Evolutionary conservation across 2,329 filamentous ascomycete genomes (phyloP), one percentile per base, ranked within the genome.

Genomic region (Aspergillus neotritici): DNA sequence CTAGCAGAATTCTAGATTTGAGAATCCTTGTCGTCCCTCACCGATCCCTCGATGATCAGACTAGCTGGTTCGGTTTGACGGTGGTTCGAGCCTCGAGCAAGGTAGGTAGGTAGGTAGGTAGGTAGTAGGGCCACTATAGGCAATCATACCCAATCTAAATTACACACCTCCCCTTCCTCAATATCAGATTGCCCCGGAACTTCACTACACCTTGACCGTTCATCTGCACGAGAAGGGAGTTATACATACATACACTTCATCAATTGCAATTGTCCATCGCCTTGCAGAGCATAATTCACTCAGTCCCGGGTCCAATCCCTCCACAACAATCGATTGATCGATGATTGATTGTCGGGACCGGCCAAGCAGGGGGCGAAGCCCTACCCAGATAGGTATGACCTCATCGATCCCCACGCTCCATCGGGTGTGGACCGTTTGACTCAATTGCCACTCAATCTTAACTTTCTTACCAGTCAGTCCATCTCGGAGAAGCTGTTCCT

Each of bases 251-350:
- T n/a, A n/a, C n/a, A n/a, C n/a, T 25, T 5, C 21, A 9, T 25
- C 5, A 25, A 25, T 25, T 2, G 9, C 21, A 25, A 25, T 9
- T 3, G 21, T 8, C 5, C 21, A 25, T 25, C 7, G 21, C 7
- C 7, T 25, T 25, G 7, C 21, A 8, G 7, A 25, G 9, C 21
- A 5, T 25, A 9, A 1, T 25, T 25, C 7, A 25, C 21, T 8
- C 5, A 25, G n/a, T 16, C 6, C 31, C 21, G 17, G 13, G 17
- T 33, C 38, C 30, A n/a, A 12, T 31, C 28, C 40, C 38, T 46
- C 31, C 17, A 38, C 16, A 15, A 21, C 16, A 11, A 8, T 47
- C 39, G 43, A 46, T 42, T 49, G 38, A 41, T 44, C 43, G n/a
- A 40, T 41, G 41, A 37, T 35, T 21, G 39, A 17, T 16, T 15